Percentiles rank a stretch among this genome's conserved stretches.
Evolutionary conservation across 2,329 filamentous ascomycete species (phyloP).

Genomic region (Claviceps monticola): DNA sequence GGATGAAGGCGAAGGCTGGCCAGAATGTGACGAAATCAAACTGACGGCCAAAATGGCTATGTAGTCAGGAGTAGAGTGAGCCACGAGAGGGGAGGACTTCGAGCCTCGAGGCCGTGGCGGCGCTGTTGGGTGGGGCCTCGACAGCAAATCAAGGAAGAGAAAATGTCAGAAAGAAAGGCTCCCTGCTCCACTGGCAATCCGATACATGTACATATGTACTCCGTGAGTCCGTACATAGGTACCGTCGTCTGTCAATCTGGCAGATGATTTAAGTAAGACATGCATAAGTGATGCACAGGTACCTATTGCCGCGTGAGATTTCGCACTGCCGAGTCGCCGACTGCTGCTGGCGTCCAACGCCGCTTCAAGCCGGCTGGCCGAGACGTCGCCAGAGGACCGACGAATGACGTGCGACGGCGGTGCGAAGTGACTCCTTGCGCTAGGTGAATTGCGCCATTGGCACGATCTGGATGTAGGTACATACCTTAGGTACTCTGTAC

Average conservation of each 20-base stretch:
- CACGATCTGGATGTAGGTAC: not conserved
- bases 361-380: too few species aligned
- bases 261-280: too few species aligned
- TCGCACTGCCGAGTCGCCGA: not conserved
- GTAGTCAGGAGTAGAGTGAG: not conserved
- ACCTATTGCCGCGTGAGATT: not conserved
- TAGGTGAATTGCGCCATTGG: conserved; percentile 3
- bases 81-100: too few species aligned
- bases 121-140: too few species aligned
- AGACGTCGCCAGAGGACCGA: not conserved
- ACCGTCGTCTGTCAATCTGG: not conserved
- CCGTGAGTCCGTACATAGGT: not conserved
- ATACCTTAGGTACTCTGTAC: too few species aligned
- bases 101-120: too few species aligned
- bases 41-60: not conserved
- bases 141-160: too few species aligned
- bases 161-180: too few species aligned
- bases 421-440: not conserved
- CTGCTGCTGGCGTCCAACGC: too few species aligned
- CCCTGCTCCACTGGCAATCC: too few species aligned
- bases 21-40: not conserved
- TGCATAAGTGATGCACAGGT: too few species aligned
- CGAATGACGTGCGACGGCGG: conserved; percentile 3
- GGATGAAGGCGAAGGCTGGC: not conserved
- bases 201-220: too few species aligned